Percentiles rank a stretch among this genome's conserved stretches.
Evolutionary conservation across 176 grass and related monocot genomes (phyloP).

Genomic region (Oryza longistaminata): DNA sequence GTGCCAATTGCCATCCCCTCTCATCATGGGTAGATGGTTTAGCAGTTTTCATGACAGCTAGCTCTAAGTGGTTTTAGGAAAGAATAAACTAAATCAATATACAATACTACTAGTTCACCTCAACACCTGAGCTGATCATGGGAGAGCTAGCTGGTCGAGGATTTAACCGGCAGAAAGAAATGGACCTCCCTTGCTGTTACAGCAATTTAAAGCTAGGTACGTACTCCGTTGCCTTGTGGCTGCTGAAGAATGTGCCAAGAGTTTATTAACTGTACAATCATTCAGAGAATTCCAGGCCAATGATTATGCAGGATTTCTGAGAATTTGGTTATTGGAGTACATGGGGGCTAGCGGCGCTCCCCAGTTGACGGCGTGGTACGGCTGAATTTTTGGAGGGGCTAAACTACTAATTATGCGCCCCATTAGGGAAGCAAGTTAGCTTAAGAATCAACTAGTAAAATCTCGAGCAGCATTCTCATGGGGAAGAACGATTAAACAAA

Average conservation of each 20-base stretch:
- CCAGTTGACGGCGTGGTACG: constrained; percentile 44
- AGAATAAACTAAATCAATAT: not conserved
- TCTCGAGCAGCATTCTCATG: constrained; percentile 38
- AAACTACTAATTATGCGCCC: constrained; percentile 51
- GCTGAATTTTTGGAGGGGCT: constrained; percentile 33
- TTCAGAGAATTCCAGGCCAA: constrained; percentile 41
- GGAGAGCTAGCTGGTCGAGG: not conserved
- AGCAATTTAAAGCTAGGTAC: constrained; percentile 11
- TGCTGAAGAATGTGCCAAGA: constrained; percentile 4
- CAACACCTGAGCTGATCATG: not conserved
- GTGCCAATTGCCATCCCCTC: not conserved
- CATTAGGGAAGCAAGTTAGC: constrained; percentile 46
- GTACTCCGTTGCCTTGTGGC: not conserved
- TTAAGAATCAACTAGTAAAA: constrained; percentile 45
- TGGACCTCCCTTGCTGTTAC: not conserved
- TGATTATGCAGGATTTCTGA: constrained; percentile 34
- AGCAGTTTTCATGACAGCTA: constrained; percentile 4
- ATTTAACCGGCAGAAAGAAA: constrained; percentile 3
- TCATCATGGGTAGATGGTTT: not conserved
- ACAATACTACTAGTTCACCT: not conserved
- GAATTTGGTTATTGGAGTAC: constrained; percentile 7
- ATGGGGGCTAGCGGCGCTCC: constrained; percentile 30
- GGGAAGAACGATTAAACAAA: constrained; percentile 38
- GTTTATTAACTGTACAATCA: constrained; percentile 32
- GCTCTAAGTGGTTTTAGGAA: not conserved